Conservation (phyloP, 2,329 filamentous ascomycete genomes). For the Exophiala alcalophila region DNA sequence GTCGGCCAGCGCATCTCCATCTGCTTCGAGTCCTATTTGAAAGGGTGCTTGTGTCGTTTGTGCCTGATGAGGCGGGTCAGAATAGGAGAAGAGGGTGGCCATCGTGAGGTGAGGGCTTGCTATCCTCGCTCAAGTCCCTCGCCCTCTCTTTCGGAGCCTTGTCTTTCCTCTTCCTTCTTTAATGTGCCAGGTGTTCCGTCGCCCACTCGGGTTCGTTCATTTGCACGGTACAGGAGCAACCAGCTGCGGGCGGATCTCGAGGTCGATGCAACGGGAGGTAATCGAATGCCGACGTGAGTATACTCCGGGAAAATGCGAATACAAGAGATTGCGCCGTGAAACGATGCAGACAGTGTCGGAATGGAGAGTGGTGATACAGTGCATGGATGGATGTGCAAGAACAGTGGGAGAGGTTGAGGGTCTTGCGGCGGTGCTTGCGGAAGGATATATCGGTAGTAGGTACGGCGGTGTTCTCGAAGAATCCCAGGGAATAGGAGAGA, state of each 20-base stretch:
- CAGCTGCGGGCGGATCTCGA: too few species aligned
- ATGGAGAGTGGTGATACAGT: constrained; percentile 4
- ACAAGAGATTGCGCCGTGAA: constrained; percentile 6
- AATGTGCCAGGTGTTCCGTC: neutral
- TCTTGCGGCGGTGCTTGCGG: neutral
- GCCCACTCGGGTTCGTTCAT: neutral
- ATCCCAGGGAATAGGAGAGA: neutral
- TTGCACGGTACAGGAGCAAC: neutral
- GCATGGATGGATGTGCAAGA: too few species aligned
- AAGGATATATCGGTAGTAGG: constrained; percentile 12
- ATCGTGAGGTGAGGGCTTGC: neutral
- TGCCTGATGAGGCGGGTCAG: constrained; percentile 19
- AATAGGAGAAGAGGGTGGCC: constrained; percentile 20
- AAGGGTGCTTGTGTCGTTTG: constrained; percentile 15
- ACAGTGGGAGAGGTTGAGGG: neutral
- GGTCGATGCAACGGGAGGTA: too few species aligned
- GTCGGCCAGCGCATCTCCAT: constrained; percentile 48
- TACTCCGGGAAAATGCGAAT: constrained; percentile 8
- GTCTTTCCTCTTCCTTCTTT: neutral
- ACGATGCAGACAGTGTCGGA: constrained; percentile 2
- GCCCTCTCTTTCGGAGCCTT: neutral
- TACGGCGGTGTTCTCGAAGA: constrained; percentile 3
- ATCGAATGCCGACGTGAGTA: too few species aligned
- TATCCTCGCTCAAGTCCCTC: too few species aligned
- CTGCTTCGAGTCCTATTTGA: constrained; percentile 25